Percentiles rank a stretch among this genome's conserved stretches.
These are phyloP conservation scores for Chrysanthemum makinoi DNA, from an alignment of 129 eudicot genomes.

Conservation along the genomic window DNA sequence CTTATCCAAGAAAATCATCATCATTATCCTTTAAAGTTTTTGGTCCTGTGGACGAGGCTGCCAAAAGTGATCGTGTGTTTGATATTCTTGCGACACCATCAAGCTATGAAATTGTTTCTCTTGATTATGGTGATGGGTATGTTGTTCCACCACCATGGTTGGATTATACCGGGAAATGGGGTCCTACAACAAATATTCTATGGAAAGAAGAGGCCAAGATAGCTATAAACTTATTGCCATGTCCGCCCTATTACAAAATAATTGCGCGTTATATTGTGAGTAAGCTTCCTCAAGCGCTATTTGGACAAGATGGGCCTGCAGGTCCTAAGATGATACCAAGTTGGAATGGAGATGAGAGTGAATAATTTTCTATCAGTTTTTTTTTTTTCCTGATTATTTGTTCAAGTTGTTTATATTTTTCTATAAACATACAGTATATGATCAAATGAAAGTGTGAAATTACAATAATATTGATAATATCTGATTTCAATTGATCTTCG, in stretches of 20 bases:
- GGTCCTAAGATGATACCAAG: constrained; percentile 28
- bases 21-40: neutral
- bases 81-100: constrained; percentile 17
- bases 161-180: constrained; percentile 37
- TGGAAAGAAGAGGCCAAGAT: too few species aligned
- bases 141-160: constrained; percentile 16
- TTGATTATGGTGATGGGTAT: constrained; percentile 5
- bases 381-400: too few species aligned
- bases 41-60: constrained; percentile 22
- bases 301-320: constrained; percentile 33
- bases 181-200: constrained; percentile 22
- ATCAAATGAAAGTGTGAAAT: too few species aligned
- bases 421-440: too few species aligned
- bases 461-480: too few species aligned
- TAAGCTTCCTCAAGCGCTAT: constrained; percentile 24
- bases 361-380: too few species aligned
- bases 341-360: constrained; percentile 27
- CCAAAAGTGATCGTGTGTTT: constrained; percentile 21
- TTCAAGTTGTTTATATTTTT: too few species aligned
- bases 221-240: too few species aligned
- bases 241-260: too few species aligned
- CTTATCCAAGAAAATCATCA: neutral
- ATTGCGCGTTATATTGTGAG: neutral
- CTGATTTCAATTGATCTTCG: too few species aligned
- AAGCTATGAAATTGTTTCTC: constrained; percentile 17